A percentile compares a stretch with the other conserved stretches of the same genome.
phyloP scores from a whole-genome alignment of 345 rosid genomes.

The Erucastrum elatum region DNA sequence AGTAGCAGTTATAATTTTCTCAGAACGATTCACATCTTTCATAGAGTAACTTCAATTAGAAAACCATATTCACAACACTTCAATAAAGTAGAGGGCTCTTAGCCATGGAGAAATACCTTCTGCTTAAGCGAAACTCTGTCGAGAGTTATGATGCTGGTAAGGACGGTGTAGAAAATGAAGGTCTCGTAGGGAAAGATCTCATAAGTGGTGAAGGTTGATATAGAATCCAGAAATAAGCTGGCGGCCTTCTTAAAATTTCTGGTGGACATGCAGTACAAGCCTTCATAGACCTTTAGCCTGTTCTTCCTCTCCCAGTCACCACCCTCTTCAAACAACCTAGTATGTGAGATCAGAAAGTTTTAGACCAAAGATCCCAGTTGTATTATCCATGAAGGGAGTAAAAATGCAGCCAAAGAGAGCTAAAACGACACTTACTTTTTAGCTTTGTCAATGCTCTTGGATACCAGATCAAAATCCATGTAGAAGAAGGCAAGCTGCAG shows the following conservation, averaged over 20 bases:
- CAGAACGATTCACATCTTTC: background rate
- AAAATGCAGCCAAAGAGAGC: constrained; percentile 1
- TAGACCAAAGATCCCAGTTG: background rate
- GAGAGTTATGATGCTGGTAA: constrained; percentile 88
- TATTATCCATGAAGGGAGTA: background rate
- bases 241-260: constrained; percentile 92
- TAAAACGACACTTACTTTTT: constrained; percentile 57
- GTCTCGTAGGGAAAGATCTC: constrained; percentile 95
- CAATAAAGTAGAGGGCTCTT: background rate
- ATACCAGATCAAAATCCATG: constrained; percentile 91
- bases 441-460: constrained; percentile 95
- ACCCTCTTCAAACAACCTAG: constrained; percentile 98
- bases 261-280: constrained; percentile 88
- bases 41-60: background rate
- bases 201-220: constrained; percentile 96
- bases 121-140: constrained; percentile 97
- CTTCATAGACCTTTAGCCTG: constrained; percentile 94
- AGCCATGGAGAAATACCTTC: constrained; percentile 54
- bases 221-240: constrained; percentile 84
- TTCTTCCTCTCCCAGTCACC: constrained; percentile 99
- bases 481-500: constrained; percentile 85
- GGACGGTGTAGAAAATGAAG: constrained; percentile 94
- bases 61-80: background rate
- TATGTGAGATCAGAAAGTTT: constrained; percentile 14
- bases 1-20: background rate